These are phyloP conservation scores for Theobroma cacao DNA, from an alignment of 345 rosid species.

Conservation along the genomic window DNA sequence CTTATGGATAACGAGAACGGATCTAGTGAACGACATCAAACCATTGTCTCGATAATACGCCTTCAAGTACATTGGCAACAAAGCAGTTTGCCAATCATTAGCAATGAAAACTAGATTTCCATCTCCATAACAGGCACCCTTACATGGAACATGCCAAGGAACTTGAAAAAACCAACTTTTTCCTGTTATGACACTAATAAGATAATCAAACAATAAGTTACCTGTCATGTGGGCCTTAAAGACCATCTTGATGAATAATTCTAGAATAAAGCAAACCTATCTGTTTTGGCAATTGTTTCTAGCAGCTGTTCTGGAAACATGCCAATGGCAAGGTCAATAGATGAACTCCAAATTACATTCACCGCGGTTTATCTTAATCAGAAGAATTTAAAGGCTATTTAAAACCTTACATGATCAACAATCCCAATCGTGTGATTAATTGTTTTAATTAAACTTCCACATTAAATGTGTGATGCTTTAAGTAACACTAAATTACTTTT, in stretches of 20 bases:
- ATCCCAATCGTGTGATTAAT: neutral
- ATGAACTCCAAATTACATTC: neutral
- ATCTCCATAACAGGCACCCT: no score
- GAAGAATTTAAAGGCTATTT: neutral
- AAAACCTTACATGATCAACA: neutral
- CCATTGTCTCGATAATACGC: constrained; percentile 11
- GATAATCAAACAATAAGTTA: neutral
- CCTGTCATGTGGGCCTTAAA: neutral
- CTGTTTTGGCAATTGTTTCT: no score
- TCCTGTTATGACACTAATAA: neutral
- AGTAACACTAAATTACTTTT: neutral
- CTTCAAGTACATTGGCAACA: no score
- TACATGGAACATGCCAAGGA: constrained; percentile 28
- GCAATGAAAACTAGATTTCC: no score
- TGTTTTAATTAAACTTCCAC: neutral
- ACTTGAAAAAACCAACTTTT: constrained; percentile 42
- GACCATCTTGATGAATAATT: neutral
- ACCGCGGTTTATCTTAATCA: neutral
- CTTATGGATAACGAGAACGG: constrained; percentile 46
- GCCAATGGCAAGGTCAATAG: neutral
- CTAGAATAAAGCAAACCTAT: neutral
- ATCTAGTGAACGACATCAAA: constrained; percentile 36
- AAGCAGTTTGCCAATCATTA: no score
- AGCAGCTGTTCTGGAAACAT: neutral
- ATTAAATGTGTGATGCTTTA: neutral